Evolutionary conservation across 768 basidiomycete species (phyloP), one percentile per base, ranked within the genome.

Genomic region (Saitozyma sp.): DNA sequence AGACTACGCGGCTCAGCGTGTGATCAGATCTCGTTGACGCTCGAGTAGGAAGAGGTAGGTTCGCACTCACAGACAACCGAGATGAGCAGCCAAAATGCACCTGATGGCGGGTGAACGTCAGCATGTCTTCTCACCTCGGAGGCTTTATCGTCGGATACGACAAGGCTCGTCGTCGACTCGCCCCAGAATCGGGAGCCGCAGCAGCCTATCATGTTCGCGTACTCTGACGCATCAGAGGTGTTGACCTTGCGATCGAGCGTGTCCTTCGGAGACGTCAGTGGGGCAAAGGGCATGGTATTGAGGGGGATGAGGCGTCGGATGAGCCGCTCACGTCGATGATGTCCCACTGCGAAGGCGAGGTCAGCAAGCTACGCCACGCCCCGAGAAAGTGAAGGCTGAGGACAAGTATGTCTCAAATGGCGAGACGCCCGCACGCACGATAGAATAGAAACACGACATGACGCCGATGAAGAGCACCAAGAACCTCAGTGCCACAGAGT

Each of bases 231-330:
- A 52, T 80, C 79, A 0, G 73, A 75, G 8, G 68, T 76, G 52
- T 80, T 79, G 64, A 80, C 72, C 59, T 80, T 80, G n/a, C 79
- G 63, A 8, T 68, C 66, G 39, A 80, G 68, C 0, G 76, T 77
- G 55, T 79, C 78, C 76, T 73, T 46, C 0, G 19, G 3, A 29
- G 49, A 52, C 5, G 29, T 29, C 29, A 29, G 29, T 29, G 29
- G 29, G 29, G 29, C 29, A 29, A 29, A 29, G 2, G 29, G 29
- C 29, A 29, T 29, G 29, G 2, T 29, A 29, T 29, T 29, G 29
- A 29, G 29, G 29, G 29, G 29, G 5, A 29, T 29, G 29, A 29
- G 29, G 29, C 2, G 29, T 2, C 2, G 29, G 29, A 29, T 2
- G 29, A 5, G 5, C 5, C 29, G 29, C 74, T 67, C 20, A 78